Conservation (phyloP, 2,329 filamentous ascomycete species). For the Penicillium hesseltinei region DNA sequence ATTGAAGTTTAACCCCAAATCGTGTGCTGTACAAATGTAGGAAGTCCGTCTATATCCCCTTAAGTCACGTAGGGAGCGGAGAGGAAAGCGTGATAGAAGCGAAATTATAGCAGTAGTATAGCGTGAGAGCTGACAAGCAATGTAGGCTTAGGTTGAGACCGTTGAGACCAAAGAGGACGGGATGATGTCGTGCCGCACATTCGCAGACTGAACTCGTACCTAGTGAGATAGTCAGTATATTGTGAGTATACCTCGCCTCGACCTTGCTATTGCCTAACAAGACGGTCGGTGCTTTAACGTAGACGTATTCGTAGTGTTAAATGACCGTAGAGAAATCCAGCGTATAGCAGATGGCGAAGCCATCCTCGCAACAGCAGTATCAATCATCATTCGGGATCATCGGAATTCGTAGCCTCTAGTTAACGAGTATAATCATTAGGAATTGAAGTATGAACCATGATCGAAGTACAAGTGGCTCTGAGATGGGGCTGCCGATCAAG, state of each 20-base stretch:
- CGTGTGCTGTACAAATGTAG: slow-evolving; percentile 4
- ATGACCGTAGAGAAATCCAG: not conserved
- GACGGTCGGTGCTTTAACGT: slow-evolving; percentile 80
- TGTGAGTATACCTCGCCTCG: slow-evolving; percentile 65
- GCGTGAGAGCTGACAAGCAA: not conserved
- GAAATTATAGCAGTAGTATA: not conserved
- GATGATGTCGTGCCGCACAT: slow-evolving; percentile 36
- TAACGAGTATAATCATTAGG: too few relatives aligned
- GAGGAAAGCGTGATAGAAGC: not conserved
- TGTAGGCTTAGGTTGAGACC: not conserved
- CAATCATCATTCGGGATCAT: not conserved
- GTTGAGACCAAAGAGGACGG: not conserved
- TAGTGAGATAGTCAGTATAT: slow-evolving; percentile 34
- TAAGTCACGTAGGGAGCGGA: not conserved
- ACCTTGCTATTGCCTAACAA: slow-evolving; percentile 62
- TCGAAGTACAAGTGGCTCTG: too few relatives aligned
- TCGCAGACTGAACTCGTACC: slow-evolving; percentile 37
- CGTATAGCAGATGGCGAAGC: not conserved
- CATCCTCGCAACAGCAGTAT: too few relatives aligned
- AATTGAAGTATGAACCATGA: not conserved
- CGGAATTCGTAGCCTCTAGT: not conserved
- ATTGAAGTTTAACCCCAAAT: not conserved
- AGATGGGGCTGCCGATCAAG: not conserved
- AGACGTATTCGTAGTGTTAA: slow-evolving; percentile 64
- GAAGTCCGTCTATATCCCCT: not conserved